Percentiles rank a stretch among this genome's conserved stretches.
phyloP scores from a whole-genome alignment of 805 yeast species.

The Metschnikowia shivogae region DNA sequence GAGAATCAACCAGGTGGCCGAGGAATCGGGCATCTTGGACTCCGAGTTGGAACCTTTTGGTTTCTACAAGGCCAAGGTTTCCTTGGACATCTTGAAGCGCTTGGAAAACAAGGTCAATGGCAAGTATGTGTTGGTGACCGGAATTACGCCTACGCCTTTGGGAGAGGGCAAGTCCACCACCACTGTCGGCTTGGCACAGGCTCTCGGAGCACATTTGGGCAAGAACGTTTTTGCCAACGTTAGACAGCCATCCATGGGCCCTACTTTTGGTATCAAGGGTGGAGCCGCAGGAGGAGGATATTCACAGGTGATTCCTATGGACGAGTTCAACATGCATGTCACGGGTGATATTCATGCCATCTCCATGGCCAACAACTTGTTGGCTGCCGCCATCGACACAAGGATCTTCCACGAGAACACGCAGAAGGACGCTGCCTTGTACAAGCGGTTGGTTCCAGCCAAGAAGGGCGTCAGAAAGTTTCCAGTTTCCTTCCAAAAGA shows the following conservation, averaged over 20 bases:
- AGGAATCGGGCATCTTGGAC: constrained; percentile 63
- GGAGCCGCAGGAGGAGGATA: constrained; percentile 93
- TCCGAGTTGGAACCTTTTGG: constrained; percentile 74
- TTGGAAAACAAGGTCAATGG: constrained; percentile 59
- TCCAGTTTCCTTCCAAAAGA: constrained; percentile 61
- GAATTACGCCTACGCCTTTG: constrained; percentile 81
- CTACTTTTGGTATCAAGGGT: constrained; percentile 84
- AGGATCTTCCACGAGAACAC: constrained; percentile 81
- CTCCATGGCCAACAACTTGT: constrained; percentile 73
- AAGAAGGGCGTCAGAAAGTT: constrained; percentile 68
- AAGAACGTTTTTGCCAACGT: constrained; percentile 74
- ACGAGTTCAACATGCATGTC: constrained; percentile 80
- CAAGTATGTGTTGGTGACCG: constrained; percentile 71
- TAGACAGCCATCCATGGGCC: constrained; percentile 87
- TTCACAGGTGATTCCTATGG: constrained; percentile 86
- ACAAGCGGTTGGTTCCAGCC: constrained; percentile 69
- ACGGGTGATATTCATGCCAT: constrained; percentile 87
- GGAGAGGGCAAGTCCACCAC: constrained; percentile 88
- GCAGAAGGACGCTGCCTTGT: constrained; percentile 68
- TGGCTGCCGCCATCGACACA: constrained; percentile 84
- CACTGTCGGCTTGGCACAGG: constrained; percentile 78
- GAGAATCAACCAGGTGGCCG: constrained; percentile 62
- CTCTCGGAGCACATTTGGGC: constrained; percentile 70
- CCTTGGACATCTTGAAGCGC: constrained; percentile 59
- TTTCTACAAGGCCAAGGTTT: constrained; percentile 71